Evolutionary conservation across 2,329 filamentous ascomycete genomes (phyloP), one percentile per base, ranked within the genome.

Genomic region (Penicillium sp.): DNA sequence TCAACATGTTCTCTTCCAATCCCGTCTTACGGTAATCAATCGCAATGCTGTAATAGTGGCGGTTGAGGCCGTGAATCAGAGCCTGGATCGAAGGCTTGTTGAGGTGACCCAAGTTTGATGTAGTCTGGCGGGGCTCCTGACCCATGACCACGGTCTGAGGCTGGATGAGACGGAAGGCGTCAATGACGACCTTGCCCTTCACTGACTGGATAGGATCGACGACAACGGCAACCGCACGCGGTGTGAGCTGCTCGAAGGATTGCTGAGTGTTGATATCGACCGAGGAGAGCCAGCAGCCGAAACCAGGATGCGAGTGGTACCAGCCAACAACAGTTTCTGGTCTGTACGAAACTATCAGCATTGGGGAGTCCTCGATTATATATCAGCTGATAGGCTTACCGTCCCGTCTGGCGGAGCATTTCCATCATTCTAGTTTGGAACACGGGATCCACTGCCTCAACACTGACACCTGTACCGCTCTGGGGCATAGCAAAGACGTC

Each of bases 351-450:
- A 17, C 21, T 45, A 68, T 63, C 54, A 46, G 29, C 35, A 49
- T 45, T 13, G 29, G 33, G 2, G 29, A 38, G 2, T 46, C 27
- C n/a, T 21, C 6, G 10, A 13, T 21, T 9, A 25, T 25, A 17
- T 23, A 31, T 12, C 29, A 27, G 42, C 9, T 15, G 10, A 13
- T 41, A 52, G 50, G 63, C 85, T 69, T 81, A 95, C 91, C 94
- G 86, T 79, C 94, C 94, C 58, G 94, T 99, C 82, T 99, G 94
- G 72, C 90, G 85, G 75, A 99, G 82, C 94, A 99, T 97, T 75
- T 99, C 94, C 94, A 99, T 99, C 94, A 99, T 99, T 84, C 97
- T 99, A 71, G 92, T 97, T 81, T 99, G 94, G 78, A 99, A 99
- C 35, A 99, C 94, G 10, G 93, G 92, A 75, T 99, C 94, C 63